Conservation (phyloP, 176 grass and related monocot species). For the Hordeum marinum region DNA sequence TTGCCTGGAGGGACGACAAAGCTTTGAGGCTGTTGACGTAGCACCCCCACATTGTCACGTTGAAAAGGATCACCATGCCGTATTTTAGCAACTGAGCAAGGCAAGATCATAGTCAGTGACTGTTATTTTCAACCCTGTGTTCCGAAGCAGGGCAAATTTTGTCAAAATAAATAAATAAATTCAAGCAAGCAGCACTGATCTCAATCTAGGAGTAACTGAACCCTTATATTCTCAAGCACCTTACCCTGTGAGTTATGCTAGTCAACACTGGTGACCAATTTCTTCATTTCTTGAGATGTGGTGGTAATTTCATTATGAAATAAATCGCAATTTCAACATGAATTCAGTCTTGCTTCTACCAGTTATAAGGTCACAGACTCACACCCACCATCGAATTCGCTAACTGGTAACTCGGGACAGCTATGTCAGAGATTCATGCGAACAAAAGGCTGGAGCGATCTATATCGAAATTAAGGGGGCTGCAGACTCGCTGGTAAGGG, state of each 20-base stretch:
- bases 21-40: constrained; percentile 87
- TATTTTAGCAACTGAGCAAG: constrained; percentile 65
- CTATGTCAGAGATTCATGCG: neutral
- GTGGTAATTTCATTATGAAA: neutral
- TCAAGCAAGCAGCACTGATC: too few relatives aligned
- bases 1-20: constrained; percentile 80
- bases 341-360: neutral
- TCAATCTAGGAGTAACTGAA: neutral
- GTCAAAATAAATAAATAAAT: too few relatives aligned
- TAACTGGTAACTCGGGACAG: neutral
- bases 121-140: neutral
- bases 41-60: constrained; percentile 89
- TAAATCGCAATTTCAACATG: neutral
- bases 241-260: neutral
- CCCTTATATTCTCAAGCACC: neutral
- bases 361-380: neutral
- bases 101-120: constrained; percentile 7
- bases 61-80: constrained; percentile 68
- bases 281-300: neutral
- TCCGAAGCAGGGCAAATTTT: neutral
- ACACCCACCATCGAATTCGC: neutral
- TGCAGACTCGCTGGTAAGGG: neutral
- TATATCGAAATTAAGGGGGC: neutral
- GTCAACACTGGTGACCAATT: neutral
- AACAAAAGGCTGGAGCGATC: neutral